phyloP scores from a whole-genome alignment of 2,329 filamentous ascomycete genomes.

The Aspergillus versicolor region DNA sequence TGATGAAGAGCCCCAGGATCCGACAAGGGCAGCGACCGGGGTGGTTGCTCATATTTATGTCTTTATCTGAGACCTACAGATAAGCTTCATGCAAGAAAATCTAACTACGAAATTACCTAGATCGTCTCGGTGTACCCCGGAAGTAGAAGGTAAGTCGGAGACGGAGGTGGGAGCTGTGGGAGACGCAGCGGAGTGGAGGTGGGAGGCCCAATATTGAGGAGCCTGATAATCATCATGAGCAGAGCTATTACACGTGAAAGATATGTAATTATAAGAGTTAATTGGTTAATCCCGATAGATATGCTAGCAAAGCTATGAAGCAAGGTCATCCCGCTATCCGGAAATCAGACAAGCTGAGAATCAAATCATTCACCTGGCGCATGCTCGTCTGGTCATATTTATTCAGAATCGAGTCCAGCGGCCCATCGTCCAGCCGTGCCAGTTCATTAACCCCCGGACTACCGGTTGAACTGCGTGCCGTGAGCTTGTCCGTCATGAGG shows the following conservation, averaged over 20 bases:
- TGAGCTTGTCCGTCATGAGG: conserved; percentile 17
- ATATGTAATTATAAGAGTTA: not conserved
- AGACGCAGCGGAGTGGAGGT: not conserved
- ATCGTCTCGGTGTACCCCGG: not conserved
- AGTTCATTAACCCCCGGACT: conserved; percentile 12
- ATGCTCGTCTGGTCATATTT: conserved; percentile 44
- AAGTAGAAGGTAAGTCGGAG: conserved; percentile 6
- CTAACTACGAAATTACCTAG: not conserved
- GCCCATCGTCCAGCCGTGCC: not conserved
- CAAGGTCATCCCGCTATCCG: conserved; percentile 17
- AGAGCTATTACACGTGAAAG: not conserved
- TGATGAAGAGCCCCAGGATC: not conserved
- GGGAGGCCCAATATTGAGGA: not conserved
- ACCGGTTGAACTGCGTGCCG: not conserved
- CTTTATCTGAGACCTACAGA: not conserved
- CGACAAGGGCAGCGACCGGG: not conserved
- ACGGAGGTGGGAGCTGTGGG: conserved; percentile 7
- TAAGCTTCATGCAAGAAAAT: not conserved
- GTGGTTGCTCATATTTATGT: not conserved
- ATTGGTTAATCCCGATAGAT: not conserved
- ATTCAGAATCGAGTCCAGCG: conserved; percentile 30
- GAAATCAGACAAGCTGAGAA: conserved; percentile 28
- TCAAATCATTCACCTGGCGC: conserved; percentile 42
- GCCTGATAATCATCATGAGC: not conserved
- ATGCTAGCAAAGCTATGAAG: no score